Conservation (phyloP, 176 grass and related monocot genomes). For the Triticum monococcum region DNA sequence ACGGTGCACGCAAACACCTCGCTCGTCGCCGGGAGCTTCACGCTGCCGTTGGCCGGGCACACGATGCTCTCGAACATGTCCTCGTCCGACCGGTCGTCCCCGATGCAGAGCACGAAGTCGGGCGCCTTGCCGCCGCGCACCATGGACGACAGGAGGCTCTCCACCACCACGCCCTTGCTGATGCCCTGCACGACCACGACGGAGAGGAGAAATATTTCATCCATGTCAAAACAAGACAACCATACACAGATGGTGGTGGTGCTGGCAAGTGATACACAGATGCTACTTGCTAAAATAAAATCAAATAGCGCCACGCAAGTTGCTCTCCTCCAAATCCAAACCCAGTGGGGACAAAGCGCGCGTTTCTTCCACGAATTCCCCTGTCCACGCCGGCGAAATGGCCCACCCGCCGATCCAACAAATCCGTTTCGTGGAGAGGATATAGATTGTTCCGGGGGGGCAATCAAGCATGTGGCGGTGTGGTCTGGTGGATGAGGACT, state of each 20-base stretch:
- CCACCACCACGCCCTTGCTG: constrained; percentile 86
- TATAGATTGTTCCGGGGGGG: constrained; percentile 35
- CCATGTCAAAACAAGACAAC: background rate
- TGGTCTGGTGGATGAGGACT: constrained; percentile 44
- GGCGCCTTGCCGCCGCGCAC: constrained; percentile 42
- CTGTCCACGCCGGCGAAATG: constrained; percentile 16
- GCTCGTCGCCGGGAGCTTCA: constrained; percentile 47
- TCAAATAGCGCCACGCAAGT: background rate
- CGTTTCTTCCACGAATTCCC: constrained; percentile 18
- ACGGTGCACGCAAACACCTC: constrained; percentile 98
- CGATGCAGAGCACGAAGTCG: constrained; percentile 86
- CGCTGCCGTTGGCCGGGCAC: constrained; percentile 43
- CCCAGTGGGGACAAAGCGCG: background rate
- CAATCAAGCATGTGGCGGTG: constrained; percentile 39
- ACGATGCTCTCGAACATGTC: constrained; percentile 99
- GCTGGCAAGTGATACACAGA: constrained; percentile 15
- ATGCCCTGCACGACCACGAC: constrained; percentile 63
- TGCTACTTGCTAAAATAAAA: background rate
- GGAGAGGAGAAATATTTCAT: background rate
- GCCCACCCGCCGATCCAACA: constrained; percentile 48
- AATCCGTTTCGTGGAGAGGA: constrained; percentile 33
- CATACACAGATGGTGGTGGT: background rate
- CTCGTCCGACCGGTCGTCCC: constrained; percentile 91
- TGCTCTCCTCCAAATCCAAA: background rate
- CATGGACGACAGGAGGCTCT: constrained; percentile 65